Conservation (phyloP, 2,329 filamentous ascomycete species). For the Claviceps digitariae region DNA sequence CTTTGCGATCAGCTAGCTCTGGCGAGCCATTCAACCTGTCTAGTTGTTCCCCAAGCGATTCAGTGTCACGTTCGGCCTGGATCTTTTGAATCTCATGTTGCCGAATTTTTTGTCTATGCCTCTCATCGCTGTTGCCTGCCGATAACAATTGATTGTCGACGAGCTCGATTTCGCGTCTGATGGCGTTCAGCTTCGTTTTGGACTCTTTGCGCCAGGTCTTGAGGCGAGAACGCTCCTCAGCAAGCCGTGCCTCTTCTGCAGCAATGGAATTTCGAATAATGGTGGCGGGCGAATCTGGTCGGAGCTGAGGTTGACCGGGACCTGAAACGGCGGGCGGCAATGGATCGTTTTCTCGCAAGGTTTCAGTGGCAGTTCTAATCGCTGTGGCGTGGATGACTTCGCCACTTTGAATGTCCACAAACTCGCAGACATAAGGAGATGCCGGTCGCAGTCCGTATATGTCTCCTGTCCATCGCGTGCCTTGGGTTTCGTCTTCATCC, state of each 20-base stretch:
- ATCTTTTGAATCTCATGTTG: constrained; percentile 64
- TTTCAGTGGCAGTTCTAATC: constrained; percentile 48
- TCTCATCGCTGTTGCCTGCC: constrained; percentile 61
- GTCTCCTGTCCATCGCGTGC: constrained; percentile 53
- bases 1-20: constrained; percentile 45
- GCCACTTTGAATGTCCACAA: constrained; percentile 54
- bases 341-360: constrained; percentile 18
- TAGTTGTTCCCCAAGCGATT: constrained; percentile 42
- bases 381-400: constrained; percentile 57
- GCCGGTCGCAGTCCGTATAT: constrained; percentile 57
- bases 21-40: constrained; percentile 52
- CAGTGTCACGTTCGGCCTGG: constrained; percentile 44
- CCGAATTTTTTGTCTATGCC: constrained; percentile 58
- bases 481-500: constrained; percentile 17
- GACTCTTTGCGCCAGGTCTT: constrained; percentile 64
- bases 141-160: constrained; percentile 53
- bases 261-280: constrained; percentile 66
- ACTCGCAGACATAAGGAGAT: constrained; percentile 68
- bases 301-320: constrained; percentile 44
- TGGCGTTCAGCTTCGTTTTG: constrained; percentile 50
- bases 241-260: constrained; percentile 55
- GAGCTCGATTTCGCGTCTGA: constrained; percentile 62
- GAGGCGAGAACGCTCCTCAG: constrained; percentile 54
- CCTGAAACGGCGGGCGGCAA: constrained; percentile 17
- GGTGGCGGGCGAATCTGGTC: constrained; percentile 63